Evolutionary conservation across 2,329 filamentous ascomycete genomes (phyloP), one percentile per base, ranked within the genome.

Genomic region (Cryphonectria radicalis): DNA sequence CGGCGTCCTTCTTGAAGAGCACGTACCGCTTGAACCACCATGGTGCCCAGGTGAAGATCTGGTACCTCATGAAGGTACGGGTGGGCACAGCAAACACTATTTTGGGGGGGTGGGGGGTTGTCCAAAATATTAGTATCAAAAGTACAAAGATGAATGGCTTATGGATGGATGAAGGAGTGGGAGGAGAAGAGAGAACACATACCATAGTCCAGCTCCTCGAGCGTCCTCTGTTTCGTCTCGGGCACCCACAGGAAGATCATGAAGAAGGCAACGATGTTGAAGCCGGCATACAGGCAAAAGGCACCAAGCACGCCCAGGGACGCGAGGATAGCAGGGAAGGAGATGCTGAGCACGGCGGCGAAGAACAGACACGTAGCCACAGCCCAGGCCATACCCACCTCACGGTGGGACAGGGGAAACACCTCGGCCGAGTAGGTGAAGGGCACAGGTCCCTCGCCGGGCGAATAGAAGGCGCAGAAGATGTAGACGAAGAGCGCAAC

Each of bases 361-460:
- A 86, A 89, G 76, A 86, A 85, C 19, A 91, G 83, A 75, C 89
- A 91, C 2, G 89, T 91, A 0, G 90, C 89, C n/a, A 92, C 90
- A 10, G 89, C 87, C 80, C 86, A 91, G 0, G 86, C 86, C 90
- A 93, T 93, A 70, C 91, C 91, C 37, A 92, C 85, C 77, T 93
- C 91, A 76, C 91, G 86, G 77, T 93, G 90, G 0, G 89, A 91
- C 1, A 93, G 85, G 0, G 91, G 91, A 78, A 91, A 93, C 1
- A 92, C 89, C 78, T 93, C 91, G 64, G 91, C 90, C 3, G 85
- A 87, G 80, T 92, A 93, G 0, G 89, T 88, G 77, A 91, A 93
- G 0, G 90, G 90, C 14, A 93, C 90, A 13, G 88, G 88, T 0
- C 90, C 91, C 81, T 93, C 91, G 2, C 87, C 77, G 10, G 77